Percentiles rank a stretch among this genome's conserved stretches.
These are phyloP conservation scores for Torrubiella hemipterigena DNA, from an alignment of 2,329 filamentous ascomycete species.

Conservation along the genomic window DNA sequence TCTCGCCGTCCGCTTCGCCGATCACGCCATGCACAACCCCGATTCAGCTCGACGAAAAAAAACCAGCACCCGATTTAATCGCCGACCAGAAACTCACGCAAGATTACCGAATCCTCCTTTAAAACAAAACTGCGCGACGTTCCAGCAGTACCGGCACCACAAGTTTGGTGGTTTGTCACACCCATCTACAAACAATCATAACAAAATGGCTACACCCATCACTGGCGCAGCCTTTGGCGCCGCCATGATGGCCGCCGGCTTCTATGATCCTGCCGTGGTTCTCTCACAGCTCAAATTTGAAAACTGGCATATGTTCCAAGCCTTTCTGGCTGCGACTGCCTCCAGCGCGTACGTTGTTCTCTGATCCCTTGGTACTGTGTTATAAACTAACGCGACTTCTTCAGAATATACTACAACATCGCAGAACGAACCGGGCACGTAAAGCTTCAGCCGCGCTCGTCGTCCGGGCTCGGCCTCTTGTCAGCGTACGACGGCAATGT, in stretches of 20 bases:
- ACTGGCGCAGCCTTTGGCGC: slow-evolving; percentile 50
- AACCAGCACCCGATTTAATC: no score
- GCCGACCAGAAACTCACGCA: no score
- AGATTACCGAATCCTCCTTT: no score
- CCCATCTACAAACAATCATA: neutral
- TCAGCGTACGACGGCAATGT: slow-evolving; percentile 51
- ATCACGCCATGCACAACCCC: no score
- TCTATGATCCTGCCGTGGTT: slow-evolving; percentile 48
- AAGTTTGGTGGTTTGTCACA: neutral
- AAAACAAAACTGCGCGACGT: no score
- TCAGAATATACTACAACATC: slow-evolving; percentile 31
- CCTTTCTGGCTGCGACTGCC: slow-evolving; percentile 50
- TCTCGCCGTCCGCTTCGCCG: no score
- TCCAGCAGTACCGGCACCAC: no score
- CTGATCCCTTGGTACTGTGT: neutral
- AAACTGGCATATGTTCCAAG: slow-evolving; percentile 55
- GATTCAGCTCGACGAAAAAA: no score
- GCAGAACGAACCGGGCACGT: slow-evolving; percentile 30
- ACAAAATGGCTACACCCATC: slow-evolving; percentile 21
- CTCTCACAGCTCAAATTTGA: slow-evolving; percentile 46
- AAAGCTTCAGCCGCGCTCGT: slow-evolving; percentile 32
- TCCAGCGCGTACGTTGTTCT: slow-evolving; percentile 43
- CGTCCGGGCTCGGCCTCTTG: slow-evolving; percentile 40
- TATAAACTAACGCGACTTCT: neutral
- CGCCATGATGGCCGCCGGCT: slow-evolving; percentile 46